Conservation (phyloP, 805 yeast species). For the Yarrowia hollandica region DNA sequence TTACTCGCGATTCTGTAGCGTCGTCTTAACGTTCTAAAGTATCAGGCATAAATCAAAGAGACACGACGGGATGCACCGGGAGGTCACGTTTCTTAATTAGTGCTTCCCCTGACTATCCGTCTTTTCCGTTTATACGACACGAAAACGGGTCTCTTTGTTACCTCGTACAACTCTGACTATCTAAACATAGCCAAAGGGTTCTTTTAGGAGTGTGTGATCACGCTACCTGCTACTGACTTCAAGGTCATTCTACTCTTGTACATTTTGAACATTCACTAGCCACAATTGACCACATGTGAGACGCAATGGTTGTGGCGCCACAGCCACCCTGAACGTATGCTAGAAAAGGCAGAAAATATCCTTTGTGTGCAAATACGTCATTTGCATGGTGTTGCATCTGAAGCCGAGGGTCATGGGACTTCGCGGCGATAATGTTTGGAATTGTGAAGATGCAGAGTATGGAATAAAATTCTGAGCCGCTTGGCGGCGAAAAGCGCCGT, state of each 20-base stretch:
- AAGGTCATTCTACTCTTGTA: no score
- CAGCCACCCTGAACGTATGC: not conserved
- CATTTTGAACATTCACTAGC: constrained; percentile 6
- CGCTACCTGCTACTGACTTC: no score
- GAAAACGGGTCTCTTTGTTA: no score
- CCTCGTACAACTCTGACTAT: no score
- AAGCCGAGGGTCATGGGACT: constrained; percentile 3
- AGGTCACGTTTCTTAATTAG: not conserved
- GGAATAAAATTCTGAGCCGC: not conserved
- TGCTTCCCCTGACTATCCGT: not conserved
- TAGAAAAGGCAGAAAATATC: no score
- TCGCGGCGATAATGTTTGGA: constrained; percentile 16
- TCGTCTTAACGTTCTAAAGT: not conserved
- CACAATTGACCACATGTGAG: not conserved
- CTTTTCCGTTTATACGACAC: no score
- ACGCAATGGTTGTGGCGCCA: not conserved
- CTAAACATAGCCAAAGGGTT: no score
- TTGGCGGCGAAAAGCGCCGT: constrained; percentile 5
- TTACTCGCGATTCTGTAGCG: not conserved
- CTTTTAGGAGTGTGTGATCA: no score
- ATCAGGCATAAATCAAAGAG: not conserved
- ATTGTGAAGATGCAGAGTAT: not conserved
- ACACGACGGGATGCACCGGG: constrained; percentile 17
- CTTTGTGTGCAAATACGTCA: no score
- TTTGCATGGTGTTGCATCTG: not conserved